phyloP scores from a whole-genome alignment of 805 yeast genomes.

The Candida maltosa region DNA sequence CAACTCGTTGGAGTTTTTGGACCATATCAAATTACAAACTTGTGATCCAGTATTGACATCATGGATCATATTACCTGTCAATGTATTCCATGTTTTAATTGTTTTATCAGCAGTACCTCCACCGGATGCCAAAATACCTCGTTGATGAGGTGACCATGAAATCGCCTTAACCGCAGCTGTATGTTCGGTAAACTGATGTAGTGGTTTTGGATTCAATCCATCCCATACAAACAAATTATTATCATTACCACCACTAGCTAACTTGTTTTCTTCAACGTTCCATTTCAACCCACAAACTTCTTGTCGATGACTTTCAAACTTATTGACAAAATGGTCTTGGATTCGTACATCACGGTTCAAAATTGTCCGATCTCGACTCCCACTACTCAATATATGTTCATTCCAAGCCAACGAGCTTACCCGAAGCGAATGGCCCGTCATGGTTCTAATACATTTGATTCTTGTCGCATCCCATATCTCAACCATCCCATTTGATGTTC shows the following conservation, averaged over 20 bases:
- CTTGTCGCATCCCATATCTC: constrained; percentile 93
- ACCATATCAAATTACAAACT: constrained; percentile 93
- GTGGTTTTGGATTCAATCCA: constrained; percentile 65
- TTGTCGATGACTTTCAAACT: constrained; percentile 75
- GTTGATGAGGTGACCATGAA: constrained; percentile 96
- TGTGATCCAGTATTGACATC: constrained; percentile 96
- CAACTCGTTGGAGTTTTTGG: constrained; percentile 84
- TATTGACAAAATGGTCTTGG: constrained; percentile 74
- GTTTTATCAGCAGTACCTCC: constrained; percentile 95
- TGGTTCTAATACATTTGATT: constrained; percentile 77
- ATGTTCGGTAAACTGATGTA: constrained; percentile 75
- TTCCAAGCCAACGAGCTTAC: constrained; percentile 93
- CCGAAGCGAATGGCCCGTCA: constrained; percentile 86
- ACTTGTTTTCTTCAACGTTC: constrained; percentile 86
- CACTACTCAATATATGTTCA: constrained; percentile 81
- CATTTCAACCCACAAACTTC: constrained; percentile 96
- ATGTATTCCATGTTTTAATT: constrained; percentile 89
- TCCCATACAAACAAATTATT: constrained; percentile 87
- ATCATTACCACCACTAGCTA: constrained; percentile 96
- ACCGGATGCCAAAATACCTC: constrained; percentile 91
- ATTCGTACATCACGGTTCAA: constrained; percentile 89
- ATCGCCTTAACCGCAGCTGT: constrained; percentile 95
- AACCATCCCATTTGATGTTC: constrained; percentile 81
- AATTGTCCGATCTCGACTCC: constrained; percentile 81
- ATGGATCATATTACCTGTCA: constrained; percentile 66